Percentiles rank a stretch among this genome's conserved stretches.
Evolutionary conservation across 1,139 yeast species (phyloP).

Genomic region (Suhomyces yuchorum): DNA sequence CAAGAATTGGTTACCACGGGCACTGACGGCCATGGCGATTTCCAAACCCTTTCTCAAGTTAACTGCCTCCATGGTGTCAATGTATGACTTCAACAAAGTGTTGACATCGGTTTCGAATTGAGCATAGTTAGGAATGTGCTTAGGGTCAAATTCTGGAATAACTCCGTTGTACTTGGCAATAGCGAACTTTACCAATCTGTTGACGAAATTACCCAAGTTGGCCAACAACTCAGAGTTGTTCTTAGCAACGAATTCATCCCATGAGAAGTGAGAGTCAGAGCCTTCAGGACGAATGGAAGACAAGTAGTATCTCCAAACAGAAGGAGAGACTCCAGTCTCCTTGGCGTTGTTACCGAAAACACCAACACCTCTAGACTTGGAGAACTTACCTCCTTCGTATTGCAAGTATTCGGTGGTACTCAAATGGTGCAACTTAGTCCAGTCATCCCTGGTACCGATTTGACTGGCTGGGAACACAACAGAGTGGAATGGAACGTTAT

Average conservation of each 20-base stretch:
- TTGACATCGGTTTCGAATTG: conserved; percentile 61
- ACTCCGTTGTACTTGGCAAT: conserved; percentile 92
- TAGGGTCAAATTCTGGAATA: conserved; percentile 61
- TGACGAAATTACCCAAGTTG: conserved; percentile 94
- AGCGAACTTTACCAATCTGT: conserved; percentile 87
- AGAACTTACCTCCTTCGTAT: conserved; percentile 96
- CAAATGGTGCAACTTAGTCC: conserved; percentile 91
- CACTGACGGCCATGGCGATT: conserved; percentile 84
- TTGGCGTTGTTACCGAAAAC: conserved; percentile 98
- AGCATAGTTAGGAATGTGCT: conserved; percentile 51
- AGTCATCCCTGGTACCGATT: conserved; percentile 81
- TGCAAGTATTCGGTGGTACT: conserved; percentile 96
- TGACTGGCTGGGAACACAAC: conserved; percentile 95
- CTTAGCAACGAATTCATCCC: conserved; percentile 93
- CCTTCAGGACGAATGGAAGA: conserved; percentile 93
- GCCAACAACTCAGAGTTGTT: conserved; percentile 93
- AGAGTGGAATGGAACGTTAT: conserved; percentile 97
- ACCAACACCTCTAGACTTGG: conserved; percentile 95
- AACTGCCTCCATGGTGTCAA: conserved; percentile 73
- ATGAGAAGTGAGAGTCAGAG: conserved; percentile 93
- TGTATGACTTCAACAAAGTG: conserved; percentile 59
- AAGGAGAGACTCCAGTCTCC: conserved; percentile 85
- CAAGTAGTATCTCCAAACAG: conserved; percentile 97
- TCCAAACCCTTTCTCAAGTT: conserved; percentile 89
- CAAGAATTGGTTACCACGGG: conserved; percentile 91